These are phyloP conservation scores for Cymbopogon flexuosus DNA, from an alignment of 202 grass and related monocot species.

Conservation along the genomic window DNA sequence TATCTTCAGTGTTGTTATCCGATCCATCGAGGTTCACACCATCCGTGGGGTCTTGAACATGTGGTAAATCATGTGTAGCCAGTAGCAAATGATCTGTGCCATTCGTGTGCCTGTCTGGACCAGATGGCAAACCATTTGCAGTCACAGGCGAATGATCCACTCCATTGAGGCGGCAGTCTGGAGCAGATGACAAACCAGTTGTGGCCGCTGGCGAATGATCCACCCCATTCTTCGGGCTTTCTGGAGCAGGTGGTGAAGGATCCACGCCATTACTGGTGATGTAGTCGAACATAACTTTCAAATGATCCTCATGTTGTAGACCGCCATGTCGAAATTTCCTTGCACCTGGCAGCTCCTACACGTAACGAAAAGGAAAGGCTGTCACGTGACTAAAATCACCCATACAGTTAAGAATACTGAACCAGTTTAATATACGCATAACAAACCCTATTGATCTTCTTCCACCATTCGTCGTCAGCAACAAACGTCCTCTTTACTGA, in stretches of 20 bases:
- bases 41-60: neutral
- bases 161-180: neutral
- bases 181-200: neutral
- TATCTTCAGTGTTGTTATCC: conserved; percentile 5
- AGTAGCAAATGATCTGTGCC: neutral
- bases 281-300: conserved; percentile 42
- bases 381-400: neutral
- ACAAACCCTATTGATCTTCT: conserved; percentile 42
- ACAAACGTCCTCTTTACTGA: conserved; percentile 26
- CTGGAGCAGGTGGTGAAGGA: neutral
- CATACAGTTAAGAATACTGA: neutral
- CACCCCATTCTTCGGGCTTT: neutral
- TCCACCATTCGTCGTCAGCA: conserved; percentile 41
- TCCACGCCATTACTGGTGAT: conserved; percentile 30
- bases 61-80: neutral
- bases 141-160: neutral
- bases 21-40: conserved; percentile 20
- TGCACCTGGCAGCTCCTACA: conserved; percentile 41
- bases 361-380: neutral
- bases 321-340: conserved; percentile 29
- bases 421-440: neutral
- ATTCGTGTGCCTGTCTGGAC: neutral
- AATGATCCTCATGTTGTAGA: conserved; percentile 25
- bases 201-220: neutral
- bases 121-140: neutral